These are phyloP conservation scores for Myriosclerotinia duriaeana DNA, from an alignment of 2,329 filamentous ascomycete species.

Conservation along the genomic window DNA sequence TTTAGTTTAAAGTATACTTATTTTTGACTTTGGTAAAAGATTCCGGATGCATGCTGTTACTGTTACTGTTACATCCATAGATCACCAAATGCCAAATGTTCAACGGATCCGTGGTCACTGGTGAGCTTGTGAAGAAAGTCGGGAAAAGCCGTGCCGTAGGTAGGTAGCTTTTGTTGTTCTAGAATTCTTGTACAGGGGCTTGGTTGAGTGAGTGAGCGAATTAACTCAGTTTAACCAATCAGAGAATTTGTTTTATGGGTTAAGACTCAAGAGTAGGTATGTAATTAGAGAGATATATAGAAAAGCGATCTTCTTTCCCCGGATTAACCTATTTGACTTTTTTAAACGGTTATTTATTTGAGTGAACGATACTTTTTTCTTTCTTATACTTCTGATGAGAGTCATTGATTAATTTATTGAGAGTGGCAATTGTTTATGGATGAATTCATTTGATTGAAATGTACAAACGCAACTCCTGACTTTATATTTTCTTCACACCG, in stretches of 20 bases:
- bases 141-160: slow-evolving; percentile 18
- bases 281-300: too few relatives aligned
- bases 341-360: too few relatives aligned
- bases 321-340: neutral
- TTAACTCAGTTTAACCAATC: too few relatives aligned
- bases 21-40: neutral
- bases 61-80: neutral
- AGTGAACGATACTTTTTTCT: neutral
- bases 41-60: neutral
- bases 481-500: neutral
- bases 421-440: neutral
- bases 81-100: neutral
- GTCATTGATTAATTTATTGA: neutral
- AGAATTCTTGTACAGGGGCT: too few relatives aligned
- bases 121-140: neutral
- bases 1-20: too few relatives aligned
- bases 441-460: too few relatives aligned
- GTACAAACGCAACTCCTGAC: too few relatives aligned
- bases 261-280: too few relatives aligned
- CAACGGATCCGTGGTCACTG: neutral
- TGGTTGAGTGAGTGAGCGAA: too few relatives aligned
- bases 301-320: slow-evolving; percentile 4
- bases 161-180: neutral
- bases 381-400: neutral
- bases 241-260: too few relatives aligned